Evolutionary conservation across 129 eudicot genomes (phyloP), one percentile per base, ranked within the genome.

Genomic region (Silybum marianum): DNA sequence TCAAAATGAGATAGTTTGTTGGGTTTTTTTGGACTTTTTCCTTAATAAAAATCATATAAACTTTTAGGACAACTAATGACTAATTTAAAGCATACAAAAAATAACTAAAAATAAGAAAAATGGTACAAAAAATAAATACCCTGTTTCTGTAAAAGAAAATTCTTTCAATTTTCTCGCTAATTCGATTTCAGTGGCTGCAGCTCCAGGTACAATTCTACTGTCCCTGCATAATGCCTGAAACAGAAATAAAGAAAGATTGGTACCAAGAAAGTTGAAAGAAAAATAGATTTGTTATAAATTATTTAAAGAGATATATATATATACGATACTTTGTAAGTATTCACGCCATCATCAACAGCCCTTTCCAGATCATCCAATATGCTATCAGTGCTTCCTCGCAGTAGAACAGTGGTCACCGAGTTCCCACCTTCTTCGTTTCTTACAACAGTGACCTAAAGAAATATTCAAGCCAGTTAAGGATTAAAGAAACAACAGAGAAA

Each of bases 401-500:
- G 86, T 51, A 95, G 88, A 81, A 93, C 95, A 76, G 99, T 92
- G 13, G 97, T 72, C 14, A 95, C 89, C 2, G 99, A 95, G 84
- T 95, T 95, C 76, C 99, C 98, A 74, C 98, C 98, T 89, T 91
- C 92, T 88, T 95, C 99, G 76, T 95, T 95, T 86, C 89, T 91
- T 54, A 95, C 99, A 81, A 95, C 81, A 10, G 99, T 95, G 69
- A 95, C 99, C 99, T 95, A 74, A 13, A 68, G 24, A 74, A 9
- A 72, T 62, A 73, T 51, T 11, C 40, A 40, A 74, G 54, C 39
- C 46, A 10, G 19, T 8, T 7, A 73, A 1, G n/a, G 44, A 19
- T 12, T 24, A 75, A 60, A 69, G 16, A 82, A 28, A 63, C 5
- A 84, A 11, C 51, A 34, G 62, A 75, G 3, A 58, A 18, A 46